Evolutionary conservation across 257 asterid genomes (phyloP).

Genomic region (Marsdenia floribunda): DNA sequence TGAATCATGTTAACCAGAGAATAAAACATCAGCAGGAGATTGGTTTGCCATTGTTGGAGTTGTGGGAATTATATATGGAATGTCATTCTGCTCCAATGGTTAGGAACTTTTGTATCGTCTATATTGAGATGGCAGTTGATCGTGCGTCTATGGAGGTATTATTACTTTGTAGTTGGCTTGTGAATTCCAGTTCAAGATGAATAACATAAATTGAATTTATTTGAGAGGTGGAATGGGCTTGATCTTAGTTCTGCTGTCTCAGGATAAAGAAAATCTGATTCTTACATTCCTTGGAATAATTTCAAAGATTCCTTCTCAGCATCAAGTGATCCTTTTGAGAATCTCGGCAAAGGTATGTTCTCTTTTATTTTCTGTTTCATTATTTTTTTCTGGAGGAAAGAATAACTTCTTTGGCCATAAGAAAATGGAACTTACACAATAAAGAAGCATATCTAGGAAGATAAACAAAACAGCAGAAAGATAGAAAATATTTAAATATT

Average conservation of each 20-base stretch:
- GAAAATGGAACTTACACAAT: not conserved
- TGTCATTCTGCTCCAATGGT: constrained; percentile 74
- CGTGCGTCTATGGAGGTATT: constrained; percentile 70
- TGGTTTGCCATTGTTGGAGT: constrained; percentile 65
- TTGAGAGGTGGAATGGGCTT: not conserved
- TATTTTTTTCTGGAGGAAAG: not conserved
- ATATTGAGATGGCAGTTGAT: constrained; percentile 89
- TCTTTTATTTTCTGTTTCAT: constrained; percentile 6
- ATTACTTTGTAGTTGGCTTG: not conserved
- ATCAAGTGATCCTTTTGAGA: constrained; percentile 81
- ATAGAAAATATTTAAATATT: not conserved
- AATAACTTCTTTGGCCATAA: not conserved
- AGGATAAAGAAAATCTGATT: constrained; percentile 73
- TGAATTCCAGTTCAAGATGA: not conserved
- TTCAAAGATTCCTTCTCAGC: constrained; percentile 77
- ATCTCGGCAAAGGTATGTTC: constrained; percentile 58
- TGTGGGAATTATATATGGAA: constrained; percentile 78
- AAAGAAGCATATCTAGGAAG: not conserved
- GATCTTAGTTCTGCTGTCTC: constrained; percentile 18
- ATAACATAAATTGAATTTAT: not conserved
- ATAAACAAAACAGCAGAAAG: not conserved
- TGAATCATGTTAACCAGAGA: constrained; percentile 93
- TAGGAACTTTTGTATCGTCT: constrained; percentile 81
- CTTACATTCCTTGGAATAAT: constrained; percentile 62
- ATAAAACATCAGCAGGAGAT: constrained; percentile 69